Base-by-base conservation (phyloP, 1,284 basidiomycete genomes). In the Inonotus obliquus region DNA sequence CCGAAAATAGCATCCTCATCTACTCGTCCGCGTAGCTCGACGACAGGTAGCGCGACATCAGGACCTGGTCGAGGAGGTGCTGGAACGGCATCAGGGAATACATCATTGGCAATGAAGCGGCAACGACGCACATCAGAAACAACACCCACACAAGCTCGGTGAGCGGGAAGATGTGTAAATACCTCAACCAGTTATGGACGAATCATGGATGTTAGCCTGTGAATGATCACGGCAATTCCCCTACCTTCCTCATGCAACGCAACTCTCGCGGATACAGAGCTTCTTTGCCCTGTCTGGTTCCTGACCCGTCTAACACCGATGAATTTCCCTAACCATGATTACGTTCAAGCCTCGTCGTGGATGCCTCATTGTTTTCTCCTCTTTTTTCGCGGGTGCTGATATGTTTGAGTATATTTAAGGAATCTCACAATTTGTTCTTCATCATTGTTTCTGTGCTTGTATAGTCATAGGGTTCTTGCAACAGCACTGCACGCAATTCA, bases 111-210 rank as follows among this genome's bases (percentile, higher is more conserved):
- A 44, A 81, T 92, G 82, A 92, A 92, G 75, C 79, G 89, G 65
- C 90, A 91, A 70, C 79, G 90, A 77, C 83, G 89, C 79, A 86
- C 85, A 67, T 90, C 88, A 60, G 79, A 80, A 10, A 76, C 80
- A 77, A 66, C 79, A 73, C 68, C 71, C 56, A 63, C 58, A 13
- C 60, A 61, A 29, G 32, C 21, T 29, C 54, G 60, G 21, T 61
- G 48, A 56, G 32, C 25, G 51, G 11, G 41, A 44, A n/a, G 3
- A 17, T 44, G 19, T 32, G 17, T 52, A 35, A 52, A 29, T 23
- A 32, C 14, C 51, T 9, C 14, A n/a, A 17, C 17, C 35, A 1
- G 1, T 9, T 38, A 21, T 21, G 53, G 19, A 39, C 19, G 9
- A 19, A 17, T 38, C 29, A 10, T 23, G 53, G 9, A 41, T 21